Base-by-base conservation (phyloP, 495 filamentous ascomycete species). In the Penicillium paradoxum region DNA sequence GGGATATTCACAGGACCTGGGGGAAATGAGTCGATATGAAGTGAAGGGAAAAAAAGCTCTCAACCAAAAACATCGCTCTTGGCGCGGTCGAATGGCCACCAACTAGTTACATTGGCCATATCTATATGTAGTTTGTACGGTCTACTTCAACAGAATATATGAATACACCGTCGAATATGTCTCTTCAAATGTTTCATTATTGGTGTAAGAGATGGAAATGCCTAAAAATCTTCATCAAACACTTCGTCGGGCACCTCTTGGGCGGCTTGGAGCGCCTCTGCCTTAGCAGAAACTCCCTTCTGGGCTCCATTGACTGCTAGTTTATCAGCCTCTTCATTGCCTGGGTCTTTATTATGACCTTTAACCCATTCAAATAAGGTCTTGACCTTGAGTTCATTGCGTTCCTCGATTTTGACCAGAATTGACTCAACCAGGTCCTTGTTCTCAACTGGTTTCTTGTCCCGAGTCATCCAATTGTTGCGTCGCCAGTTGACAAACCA, bases 281-380 rank as follows among this genome's bases (percentile, higher is more conserved):
- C 57, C 53, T 72, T 67, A 30, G 68, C 65, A 18, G 56, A 54
- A 1, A 67, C 67, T 11, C 72, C 75, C 34, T 58, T 66, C 30
- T 70, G 72, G 17, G 79, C 79, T 22, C 76, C 79, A 50, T 73
- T 69, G 19, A 91, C 86, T 6, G 93, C 93, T 51, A 98, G 73
- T 36, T 63, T 67, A 71, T 98, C 93, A 10, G 93, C 91, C 5
- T 83, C 85, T 44, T 82, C 76, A 58, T 96, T 96, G 6, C 91
- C 91, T 6, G 65, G 64, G 49, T 88, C 73, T 11, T 73, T 71
- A 15, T 68, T 74, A 63, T 96, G 91, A 0, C 90, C 92, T 67
- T 92, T 96, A 22, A 97, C 79, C 91, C 90, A 96, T 61, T 83
- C 78, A 54, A 96, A 95, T 34, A 78, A 63, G 0, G 87, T 92